A percentile compares a stretch with the other conserved stretches of the same genome.
These are phyloP conservation scores for Coffea canephora DNA, from an alignment of 257 asterid species.

Conservation along the genomic window DNA sequence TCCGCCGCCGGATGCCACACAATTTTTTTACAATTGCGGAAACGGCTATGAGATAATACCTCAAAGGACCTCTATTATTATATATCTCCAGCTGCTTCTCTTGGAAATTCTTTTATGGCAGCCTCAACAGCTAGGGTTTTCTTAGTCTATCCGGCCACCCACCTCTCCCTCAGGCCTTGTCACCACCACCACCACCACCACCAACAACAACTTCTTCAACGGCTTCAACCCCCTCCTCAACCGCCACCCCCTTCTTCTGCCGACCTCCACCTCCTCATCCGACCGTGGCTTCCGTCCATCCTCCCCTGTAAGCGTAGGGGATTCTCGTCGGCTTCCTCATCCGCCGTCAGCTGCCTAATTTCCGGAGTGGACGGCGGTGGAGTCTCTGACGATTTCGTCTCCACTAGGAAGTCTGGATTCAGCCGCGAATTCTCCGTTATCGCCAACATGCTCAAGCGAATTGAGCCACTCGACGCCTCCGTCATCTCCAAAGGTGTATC, in stretches of 20 bases:
- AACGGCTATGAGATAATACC: neutral
- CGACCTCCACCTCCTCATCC: conserved; percentile 37
- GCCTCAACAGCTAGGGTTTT: conserved; percentile 55
- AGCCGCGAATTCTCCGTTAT: conserved; percentile 83
- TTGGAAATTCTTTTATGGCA: conserved; percentile 39
- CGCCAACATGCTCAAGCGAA: conserved; percentile 81
- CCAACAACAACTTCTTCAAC: conserved; percentile 22
- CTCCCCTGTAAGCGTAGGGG: conserved; percentile 18
- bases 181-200: conserved; percentile 21
- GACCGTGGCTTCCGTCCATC: conserved; percentile 47
- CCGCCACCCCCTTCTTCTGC: conserved; percentile 29
- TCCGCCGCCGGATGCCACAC: conserved; percentile 42
- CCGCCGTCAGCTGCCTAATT: conserved; percentile 49
- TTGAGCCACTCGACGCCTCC: conserved; percentile 89
- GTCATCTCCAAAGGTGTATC: conserved; percentile 82
- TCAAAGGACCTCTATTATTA: neutral
- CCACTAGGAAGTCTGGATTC: conserved; percentile 72
- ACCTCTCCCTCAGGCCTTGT: conserved; percentile 34
- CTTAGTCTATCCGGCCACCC: conserved; percentile 52
- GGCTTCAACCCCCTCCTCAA: conserved; percentile 29
- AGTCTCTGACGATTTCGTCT: conserved; percentile 89
- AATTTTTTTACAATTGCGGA: neutral
- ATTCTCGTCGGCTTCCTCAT: neutral
- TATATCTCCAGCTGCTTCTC: neutral
- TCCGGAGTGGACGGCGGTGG: conserved; percentile 98